A percentile compares a stretch with the other conserved stretches of the same genome.
phyloP scores from a whole-genome alignment of 306 rosid species.

The Carpinus viminea region DNA sequence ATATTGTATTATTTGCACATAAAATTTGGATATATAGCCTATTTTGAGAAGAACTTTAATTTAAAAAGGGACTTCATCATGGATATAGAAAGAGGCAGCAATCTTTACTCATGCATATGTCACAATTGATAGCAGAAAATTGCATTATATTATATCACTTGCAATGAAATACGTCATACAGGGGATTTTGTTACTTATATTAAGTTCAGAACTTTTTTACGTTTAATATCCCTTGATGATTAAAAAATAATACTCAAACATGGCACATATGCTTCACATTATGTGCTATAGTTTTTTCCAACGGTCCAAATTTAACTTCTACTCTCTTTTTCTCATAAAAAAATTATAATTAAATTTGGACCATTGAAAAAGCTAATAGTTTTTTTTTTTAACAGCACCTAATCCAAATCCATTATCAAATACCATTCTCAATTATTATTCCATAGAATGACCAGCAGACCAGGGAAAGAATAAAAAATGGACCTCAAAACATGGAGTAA shows the following conservation, averaged over 20 bases:
- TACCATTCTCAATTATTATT: background rate
- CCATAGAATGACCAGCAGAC: background rate
- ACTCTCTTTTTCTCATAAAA: too few relatives aligned
- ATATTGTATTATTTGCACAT: background rate
- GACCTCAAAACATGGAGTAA: background rate
- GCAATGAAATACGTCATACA: too few relatives aligned
- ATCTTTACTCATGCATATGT: too few relatives aligned
- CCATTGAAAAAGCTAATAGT: too few relatives aligned
- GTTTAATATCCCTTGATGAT: background rate
- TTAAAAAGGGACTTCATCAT: background rate
- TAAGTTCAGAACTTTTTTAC: background rate
- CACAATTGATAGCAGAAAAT: background rate
- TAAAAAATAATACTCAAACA: background rate
- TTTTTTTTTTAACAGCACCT: too few relatives aligned
- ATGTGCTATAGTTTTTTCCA: too few relatives aligned
- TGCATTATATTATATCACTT: too few relatives aligned
- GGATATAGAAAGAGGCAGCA: background rate
- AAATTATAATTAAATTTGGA: too few relatives aligned
- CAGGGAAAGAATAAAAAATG: too few relatives aligned
- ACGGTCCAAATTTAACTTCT: too few relatives aligned
- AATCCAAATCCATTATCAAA: background rate
- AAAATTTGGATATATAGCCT: background rate
- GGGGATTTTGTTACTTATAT: background rate
- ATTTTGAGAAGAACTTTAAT: background rate
- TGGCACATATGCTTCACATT: background rate